A percentile compares a stretch with the other conserved stretches of the same genome.
Evolutionary conservation across 768 basidiomycete species (phyloP).

Genomic region (Boletus tylopilopsis): DNA sequence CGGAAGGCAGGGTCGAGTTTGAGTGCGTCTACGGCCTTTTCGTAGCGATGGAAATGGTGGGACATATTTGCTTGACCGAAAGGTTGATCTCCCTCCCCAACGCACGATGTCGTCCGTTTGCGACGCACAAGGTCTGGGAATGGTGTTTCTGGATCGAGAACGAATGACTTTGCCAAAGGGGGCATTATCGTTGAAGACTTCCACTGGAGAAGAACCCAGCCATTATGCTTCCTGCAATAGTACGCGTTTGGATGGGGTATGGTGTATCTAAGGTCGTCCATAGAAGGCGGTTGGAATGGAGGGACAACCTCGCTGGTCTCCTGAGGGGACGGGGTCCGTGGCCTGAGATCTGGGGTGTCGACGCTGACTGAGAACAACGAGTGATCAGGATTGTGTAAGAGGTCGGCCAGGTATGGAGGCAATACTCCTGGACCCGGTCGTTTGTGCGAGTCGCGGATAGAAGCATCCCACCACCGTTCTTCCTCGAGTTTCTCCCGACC

Average conservation of each 20-base stretch:
- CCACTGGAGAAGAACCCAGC: slow-evolving; percentile 77
- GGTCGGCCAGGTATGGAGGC: slow-evolving; percentile 62
- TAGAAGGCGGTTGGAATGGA: slow-evolving; percentile 41
- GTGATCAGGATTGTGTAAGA: slow-evolving; percentile 70
- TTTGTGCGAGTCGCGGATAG: slow-evolving; percentile 37
- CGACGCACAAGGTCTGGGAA: slow-evolving; percentile 58
- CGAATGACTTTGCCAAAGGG: slow-evolving; percentile 55
- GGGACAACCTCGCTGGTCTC: slow-evolving; percentile 15
- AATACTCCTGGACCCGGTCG: slow-evolving; percentile 73
- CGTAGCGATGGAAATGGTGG: slow-evolving; percentile 80
- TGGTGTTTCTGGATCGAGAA: slow-evolving; percentile 35
- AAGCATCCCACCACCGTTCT: slow-evolving; percentile 63
- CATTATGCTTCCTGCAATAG: slow-evolving; percentile 78
- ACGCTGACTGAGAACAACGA: slow-evolving; percentile 61
- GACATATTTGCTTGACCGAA: slow-evolving; percentile 53
- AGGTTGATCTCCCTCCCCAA: slow-evolving; percentile 46
- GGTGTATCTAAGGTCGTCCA: slow-evolving; percentile 61
- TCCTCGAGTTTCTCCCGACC: slow-evolving; percentile 62
- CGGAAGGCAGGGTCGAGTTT: slow-evolving; percentile 61
- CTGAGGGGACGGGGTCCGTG: slow-evolving; percentile 14
- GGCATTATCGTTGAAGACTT: slow-evolving; percentile 59
- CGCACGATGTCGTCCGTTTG: slow-evolving; percentile 47
- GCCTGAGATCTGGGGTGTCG: slow-evolving; percentile 31
- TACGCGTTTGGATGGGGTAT: slow-evolving; percentile 81
- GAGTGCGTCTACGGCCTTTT: slow-evolving; percentile 63